These are phyloP conservation scores for Spongospora subterranea DNA, from an alignment of 208 protist genomes.

Conservation along the genomic window DNA sequence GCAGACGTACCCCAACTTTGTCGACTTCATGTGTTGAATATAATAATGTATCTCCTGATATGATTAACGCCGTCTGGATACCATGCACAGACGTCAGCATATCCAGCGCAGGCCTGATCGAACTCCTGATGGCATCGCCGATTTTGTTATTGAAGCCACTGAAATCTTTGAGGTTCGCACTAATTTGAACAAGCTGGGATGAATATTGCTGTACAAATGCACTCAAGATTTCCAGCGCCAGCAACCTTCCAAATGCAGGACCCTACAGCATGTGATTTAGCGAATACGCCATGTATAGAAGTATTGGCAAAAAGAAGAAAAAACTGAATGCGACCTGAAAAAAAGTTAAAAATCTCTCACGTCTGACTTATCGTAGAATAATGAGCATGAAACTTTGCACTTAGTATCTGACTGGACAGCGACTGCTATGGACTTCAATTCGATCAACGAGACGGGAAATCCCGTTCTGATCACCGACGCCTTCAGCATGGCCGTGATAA, in stretches of 20 bases:
- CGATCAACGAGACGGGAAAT: slow-evolving; percentile 44
- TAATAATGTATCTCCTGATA: slow-evolving; percentile 26
- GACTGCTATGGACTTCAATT: background rate
- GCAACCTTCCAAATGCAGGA: background rate
- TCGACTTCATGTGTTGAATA: slow-evolving; percentile 44
- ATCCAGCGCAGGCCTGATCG: slow-evolving; percentile 31
- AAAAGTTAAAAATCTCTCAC: background rate
- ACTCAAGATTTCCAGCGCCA: slow-evolving; percentile 49
- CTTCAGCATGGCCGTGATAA: slow-evolving; percentile 54
- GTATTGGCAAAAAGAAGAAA: too few relatives aligned
- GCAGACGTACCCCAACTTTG: background rate
- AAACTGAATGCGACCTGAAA: too few relatives aligned
- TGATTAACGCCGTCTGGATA: background rate
- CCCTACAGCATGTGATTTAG: background rate
- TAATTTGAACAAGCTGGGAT: slow-evolving; percentile 55
- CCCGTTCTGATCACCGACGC: slow-evolving; percentile 33
- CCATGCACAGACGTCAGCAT: background rate
- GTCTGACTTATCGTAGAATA: slow-evolving; percentile 55
- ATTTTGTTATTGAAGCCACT: slow-evolving; percentile 27
- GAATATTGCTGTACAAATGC: slow-evolving; percentile 50
- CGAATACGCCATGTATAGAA: too few relatives aligned
- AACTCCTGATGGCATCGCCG: background rate
- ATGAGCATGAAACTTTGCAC: slow-evolving; percentile 48
- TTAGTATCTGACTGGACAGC: slow-evolving; percentile 24
- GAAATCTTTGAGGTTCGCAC: slow-evolving; percentile 50